phyloP scores from a whole-genome alignment of 345 rosid genomes.

The Citrus inodora region DNA sequence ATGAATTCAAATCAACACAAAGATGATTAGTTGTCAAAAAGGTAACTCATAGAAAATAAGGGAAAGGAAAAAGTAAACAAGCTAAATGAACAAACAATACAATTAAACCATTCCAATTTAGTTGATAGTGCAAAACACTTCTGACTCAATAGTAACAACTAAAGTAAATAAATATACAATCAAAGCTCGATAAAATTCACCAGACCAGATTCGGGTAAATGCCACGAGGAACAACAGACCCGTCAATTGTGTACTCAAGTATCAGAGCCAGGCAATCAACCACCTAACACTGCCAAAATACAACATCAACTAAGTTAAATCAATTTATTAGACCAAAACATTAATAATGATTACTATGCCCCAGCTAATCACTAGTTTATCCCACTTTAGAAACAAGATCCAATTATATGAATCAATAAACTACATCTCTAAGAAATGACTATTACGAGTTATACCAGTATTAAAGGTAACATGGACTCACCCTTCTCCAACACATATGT shows the following conservation, averaged over 20 bases:
- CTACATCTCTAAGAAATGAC: neutral
- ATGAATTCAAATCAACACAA: neutral
- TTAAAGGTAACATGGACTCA: slow-evolving; percentile 18
- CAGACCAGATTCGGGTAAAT: slow-evolving; percentile 73
- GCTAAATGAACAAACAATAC: neutral
- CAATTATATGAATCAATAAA: neutral
- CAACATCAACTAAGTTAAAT: neutral
- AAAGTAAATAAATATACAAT: neutral
- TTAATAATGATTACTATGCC: neutral
- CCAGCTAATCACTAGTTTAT: neutral
- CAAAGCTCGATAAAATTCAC: neutral
- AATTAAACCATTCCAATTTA: neutral
- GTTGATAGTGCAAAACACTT: neutral
- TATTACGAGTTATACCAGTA: neutral
- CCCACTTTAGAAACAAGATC: neutral
- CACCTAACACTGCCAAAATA: slow-evolving; percentile 63
- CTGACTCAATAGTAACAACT: neutral
- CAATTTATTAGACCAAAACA: neutral
- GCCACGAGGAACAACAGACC: slow-evolving; percentile 89
- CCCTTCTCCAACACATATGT: slow-evolving; percentile 97
- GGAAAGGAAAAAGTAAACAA: neutral
- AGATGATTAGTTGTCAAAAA: neutral
- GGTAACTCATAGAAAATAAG: neutral
- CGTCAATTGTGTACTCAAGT: slow-evolving; percentile 75
- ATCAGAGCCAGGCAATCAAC: slow-evolving; percentile 93